phyloP scores from a whole-genome alignment of 2,329 filamentous ascomycete species.

The Sporothrix dimorphospora region DNA sequence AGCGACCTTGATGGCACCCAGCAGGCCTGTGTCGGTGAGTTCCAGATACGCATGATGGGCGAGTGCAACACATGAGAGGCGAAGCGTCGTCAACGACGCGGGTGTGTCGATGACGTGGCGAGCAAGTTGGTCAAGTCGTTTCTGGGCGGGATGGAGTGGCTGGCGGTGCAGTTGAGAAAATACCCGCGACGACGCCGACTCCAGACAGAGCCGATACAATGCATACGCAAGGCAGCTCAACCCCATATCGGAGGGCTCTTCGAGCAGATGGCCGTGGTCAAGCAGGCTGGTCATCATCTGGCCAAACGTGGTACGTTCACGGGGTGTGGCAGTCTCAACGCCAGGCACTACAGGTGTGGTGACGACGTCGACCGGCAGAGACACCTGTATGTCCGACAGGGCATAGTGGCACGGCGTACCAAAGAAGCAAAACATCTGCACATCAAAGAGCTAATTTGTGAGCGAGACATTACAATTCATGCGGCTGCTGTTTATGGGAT shows the following conservation, averaged over 20 bases:
- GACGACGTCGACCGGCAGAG: not conserved
- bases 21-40: constrained; percentile 3
- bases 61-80: constrained; percentile 12
- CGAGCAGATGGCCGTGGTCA: not conserved
- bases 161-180: not conserved
- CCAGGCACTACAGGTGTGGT: not conserved
- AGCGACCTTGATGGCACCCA: constrained; percentile 14
- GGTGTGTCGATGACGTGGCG: constrained; percentile 7
- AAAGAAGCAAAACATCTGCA: constrained; percentile 12
- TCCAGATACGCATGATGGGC: constrained; percentile 13
- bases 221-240: constrained; percentile 15
- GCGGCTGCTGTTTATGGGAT: not conserved
- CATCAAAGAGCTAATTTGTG: not conserved
- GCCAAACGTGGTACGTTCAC: not conserved
- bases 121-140: not conserved
- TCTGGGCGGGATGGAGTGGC: not conserved
- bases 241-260: constrained; percentile 20
- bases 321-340: no score
- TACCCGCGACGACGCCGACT: not conserved
- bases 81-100: not conserved
- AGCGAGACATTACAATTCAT: no score
- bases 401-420: constrained; percentile 9
- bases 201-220: constrained; percentile 1
- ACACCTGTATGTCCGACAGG: not conserved
- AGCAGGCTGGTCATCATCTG: not conserved